Evolutionary conservation across 2,329 filamentous ascomycete species (phyloP).

Genomic region (Fusarium sp.): DNA sequence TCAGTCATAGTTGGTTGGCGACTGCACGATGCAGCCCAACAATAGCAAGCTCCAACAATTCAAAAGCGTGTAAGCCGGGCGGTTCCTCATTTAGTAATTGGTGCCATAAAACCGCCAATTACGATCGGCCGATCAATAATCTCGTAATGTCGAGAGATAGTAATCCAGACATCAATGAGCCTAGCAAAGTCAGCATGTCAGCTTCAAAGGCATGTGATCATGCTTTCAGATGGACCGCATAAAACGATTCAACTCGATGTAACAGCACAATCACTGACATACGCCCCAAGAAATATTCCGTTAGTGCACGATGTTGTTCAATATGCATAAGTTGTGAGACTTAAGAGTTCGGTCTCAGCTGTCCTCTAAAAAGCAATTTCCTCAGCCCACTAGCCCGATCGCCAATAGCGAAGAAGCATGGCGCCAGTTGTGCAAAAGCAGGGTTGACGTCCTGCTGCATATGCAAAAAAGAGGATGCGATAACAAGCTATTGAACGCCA

Average conservation of each 20-base stretch:
- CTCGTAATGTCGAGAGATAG: not conserved
- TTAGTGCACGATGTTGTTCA: not conserved
- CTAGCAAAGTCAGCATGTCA: slow-evolving; percentile 23
- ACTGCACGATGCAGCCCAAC: not conserved
- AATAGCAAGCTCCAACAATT: not conserved
- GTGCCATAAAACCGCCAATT: slow-evolving; percentile 6
- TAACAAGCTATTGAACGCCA: slow-evolving; percentile 16
- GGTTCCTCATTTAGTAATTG: not conserved
- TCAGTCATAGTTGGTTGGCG: not conserved
- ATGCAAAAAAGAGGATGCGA: slow-evolving; percentile 14
- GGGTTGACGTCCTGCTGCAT: not conserved
- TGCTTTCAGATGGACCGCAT: slow-evolving; percentile 2
- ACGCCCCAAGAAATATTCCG: not conserved
- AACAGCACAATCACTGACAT: slow-evolving; percentile 9
- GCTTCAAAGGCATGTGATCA: slow-evolving; percentile 7
- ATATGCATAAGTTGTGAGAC: slow-evolving; percentile 26
- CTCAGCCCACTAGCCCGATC: not conserved
- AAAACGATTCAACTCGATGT: slow-evolving; percentile 2
- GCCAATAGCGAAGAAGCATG: slow-evolving; percentile 14
- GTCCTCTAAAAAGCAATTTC: not conserved
- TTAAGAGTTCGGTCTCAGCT: slow-evolving; percentile 15
- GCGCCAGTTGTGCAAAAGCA: slow-evolving; percentile 6
- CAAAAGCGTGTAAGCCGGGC: slow-evolving; percentile 20
- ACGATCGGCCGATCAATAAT: not conserved
- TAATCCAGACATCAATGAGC: not conserved